Evolutionary conservation across 2,329 filamentous ascomycete genomes (phyloP).

Genomic region (Penicillium sp.): DNA sequence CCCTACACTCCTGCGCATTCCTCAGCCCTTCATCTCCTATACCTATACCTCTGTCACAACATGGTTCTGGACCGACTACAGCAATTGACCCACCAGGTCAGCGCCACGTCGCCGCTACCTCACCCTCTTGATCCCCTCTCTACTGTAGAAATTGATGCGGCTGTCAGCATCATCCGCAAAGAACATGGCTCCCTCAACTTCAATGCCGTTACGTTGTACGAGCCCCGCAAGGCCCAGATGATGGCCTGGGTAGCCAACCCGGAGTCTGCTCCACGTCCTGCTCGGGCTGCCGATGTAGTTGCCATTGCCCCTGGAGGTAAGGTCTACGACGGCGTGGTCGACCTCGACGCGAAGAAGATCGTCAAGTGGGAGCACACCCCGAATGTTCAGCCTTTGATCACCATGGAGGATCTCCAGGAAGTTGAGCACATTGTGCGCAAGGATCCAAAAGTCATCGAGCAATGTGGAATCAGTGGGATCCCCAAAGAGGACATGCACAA

Average conservation of each 20-base stretch:
- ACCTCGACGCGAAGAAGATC: slow-evolving; percentile 64
- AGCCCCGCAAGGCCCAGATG: slow-evolving; percentile 84
- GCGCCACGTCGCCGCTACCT: slow-evolving; percentile 51
- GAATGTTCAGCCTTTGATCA: slow-evolving; percentile 82
- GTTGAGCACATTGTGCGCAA: slow-evolving; percentile 73
- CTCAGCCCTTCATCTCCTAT: neutral
- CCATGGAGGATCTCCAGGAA: slow-evolving; percentile 79
- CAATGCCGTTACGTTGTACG: slow-evolving; percentile 79
- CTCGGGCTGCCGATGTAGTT: slow-evolving; percentile 74
- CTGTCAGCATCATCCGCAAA: slow-evolving; percentile 65
- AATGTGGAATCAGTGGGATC: slow-evolving; percentile 79
- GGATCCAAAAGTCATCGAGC: slow-evolving; percentile 83
- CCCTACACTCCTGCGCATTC: neutral
- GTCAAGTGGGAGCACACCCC: slow-evolving; percentile 70
- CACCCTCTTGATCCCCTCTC: slow-evolving; percentile 78
- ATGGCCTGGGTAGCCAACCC: slow-evolving; percentile 70
- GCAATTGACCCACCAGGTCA: slow-evolving; percentile 61
- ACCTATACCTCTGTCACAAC: neutral
- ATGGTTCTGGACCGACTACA: slow-evolving; percentile 63
- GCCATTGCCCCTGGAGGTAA: slow-evolving; percentile 74
- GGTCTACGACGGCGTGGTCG: slow-evolving; percentile 77
- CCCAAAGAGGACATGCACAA: slow-evolving; percentile 84
- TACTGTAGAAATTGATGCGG: slow-evolving; percentile 66
- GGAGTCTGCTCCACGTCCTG: slow-evolving; percentile 57
- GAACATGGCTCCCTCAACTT: slow-evolving; percentile 70